phyloP scores from a whole-genome alignment of 352 stramenopile genomes.

The Globisporangium takayamanum region DNA sequence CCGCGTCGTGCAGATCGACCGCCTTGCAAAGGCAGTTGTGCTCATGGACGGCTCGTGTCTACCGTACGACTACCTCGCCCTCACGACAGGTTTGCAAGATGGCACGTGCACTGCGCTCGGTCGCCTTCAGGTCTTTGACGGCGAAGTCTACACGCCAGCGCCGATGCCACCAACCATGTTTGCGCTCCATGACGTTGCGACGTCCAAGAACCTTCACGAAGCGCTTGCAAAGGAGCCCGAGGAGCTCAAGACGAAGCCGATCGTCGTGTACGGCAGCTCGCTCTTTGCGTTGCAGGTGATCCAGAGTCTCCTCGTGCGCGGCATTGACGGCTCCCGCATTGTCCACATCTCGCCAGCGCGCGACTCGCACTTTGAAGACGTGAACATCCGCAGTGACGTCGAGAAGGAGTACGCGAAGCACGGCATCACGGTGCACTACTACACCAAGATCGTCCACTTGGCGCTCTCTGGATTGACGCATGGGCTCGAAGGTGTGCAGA shows the following conservation, averaged over 20 bases:
- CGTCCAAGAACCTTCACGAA: constrained; percentile 15
- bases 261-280: constrained; percentile 60
- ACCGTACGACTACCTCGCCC: constrained; percentile 79
- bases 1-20: constrained; percentile 65
- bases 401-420: constrained; percentile 40
- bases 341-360: constrained; percentile 43
- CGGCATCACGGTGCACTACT: constrained; percentile 33
- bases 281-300: constrained; percentile 68
- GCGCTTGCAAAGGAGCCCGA: constrained; percentile 8
- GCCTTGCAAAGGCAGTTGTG: constrained; percentile 53
- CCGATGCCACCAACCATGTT: constrained; percentile 14
- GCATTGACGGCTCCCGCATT: constrained; percentile 38
- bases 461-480: constrained; percentile 20
- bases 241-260: constrained; percentile 14
- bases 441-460: constrained; percentile 42
- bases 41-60: constrained; percentile 78
- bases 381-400: constrained; percentile 46
- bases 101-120: constrained; percentile 39
- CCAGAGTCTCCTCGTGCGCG: constrained; percentile 35
- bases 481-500: constrained; percentile 38
- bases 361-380: constrained; percentile 55
- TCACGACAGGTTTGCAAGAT: constrained; percentile 72
- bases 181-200: constrained; percentile 16
- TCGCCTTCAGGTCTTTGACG: constrained; percentile 29
- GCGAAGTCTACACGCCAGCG: constrained; percentile 24